Evolutionary conservation across 2,329 filamentous ascomycete species (phyloP), one percentile per base, ranked within the genome.

Genomic region (Allantophomopsis cytisporea): DNA sequence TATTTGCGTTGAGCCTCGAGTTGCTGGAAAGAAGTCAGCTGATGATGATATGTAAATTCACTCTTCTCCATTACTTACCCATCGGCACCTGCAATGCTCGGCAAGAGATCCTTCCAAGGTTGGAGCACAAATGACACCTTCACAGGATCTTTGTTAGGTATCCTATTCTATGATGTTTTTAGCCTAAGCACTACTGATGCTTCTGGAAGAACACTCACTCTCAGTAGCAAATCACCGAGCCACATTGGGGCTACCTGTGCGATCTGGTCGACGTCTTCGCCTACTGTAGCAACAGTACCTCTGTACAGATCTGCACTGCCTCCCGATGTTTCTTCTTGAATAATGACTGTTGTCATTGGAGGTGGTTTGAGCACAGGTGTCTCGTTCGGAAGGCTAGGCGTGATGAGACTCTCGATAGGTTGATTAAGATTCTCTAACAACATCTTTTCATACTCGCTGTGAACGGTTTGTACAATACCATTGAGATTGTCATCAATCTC

Each of bases 101-200:
- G 86, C 39, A 96, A 64, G 18, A 71, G 62, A 47, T 85, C 80
- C 50, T 83, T 71, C 63, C 74, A 87, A 0, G 91, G 88, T 49
- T 91, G 76, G 17, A 98, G 68, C 13, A 94, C 73, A 54, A 98
- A 98, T 3, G 85, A 88, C n/a, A 96, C 80, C 67, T 98, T 98
- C 49, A 89, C 76, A 1, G 88, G 79, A n/a, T 96, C 91, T 63
- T 96, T 96, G 43, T 70, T 62, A 0, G 87, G 85, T 7, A 85
- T 75, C 55, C 76, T 71, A 56, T 95, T 95, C 66, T 86, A 56
- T 14, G 3, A 36, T n/a, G 3, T 8, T 12, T 3, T 28, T 28
- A 28, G 23, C 23, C 11, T 28, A 28, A 12, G 7, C 11, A 28
- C 23, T 28, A 8, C 23, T 28, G 23, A 28, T 28, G 23, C 23